Evolutionary conservation across 2,329 filamentous ascomycete species (phyloP), one percentile per base, ranked within the genome.

Genomic region (Sphaerulina populicola): DNA sequence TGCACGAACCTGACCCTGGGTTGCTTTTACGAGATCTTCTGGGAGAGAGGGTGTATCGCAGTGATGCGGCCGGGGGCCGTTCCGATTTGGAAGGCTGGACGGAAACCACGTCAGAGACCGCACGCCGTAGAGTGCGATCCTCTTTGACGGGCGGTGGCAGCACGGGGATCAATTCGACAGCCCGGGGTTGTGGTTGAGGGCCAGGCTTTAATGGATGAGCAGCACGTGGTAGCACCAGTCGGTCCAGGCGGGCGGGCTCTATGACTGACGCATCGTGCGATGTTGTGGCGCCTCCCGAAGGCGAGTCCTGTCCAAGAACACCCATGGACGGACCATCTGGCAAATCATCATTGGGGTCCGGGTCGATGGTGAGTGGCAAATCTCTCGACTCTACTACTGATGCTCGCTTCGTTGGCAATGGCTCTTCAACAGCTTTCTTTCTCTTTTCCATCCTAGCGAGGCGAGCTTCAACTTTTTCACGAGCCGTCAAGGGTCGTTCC

Each of bases 401-500:
- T 9, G 38, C 47, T 33, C 9, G 29, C 35, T 45, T 45, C 36
- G 30, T n/a, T 10, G n/a, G 31, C n/a, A 31, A 35, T 41, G 18
- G 21, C 30, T 48, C 48, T 43, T 53, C 47, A 21, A 40, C 50
- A 33, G 37, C 14, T 37, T 50, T 31, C 15, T 37, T 59, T 48
- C 62, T 65, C 49, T 60, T 52, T 1, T 59, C 57, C 15, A 67
- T 62, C 43, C 45, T 61, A 18, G 63, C 61, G 10, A 68, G 49
- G 10, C 66, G 59, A 44, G 61, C 63, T 42, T 64, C 52, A 1
- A 67, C 42, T 29, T 59, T 46, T 29, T 61, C 52, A 5, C 57
- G 52, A 38, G 64, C 58, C 38, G 56, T 54, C 14, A 52, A 60
- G 23, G 47, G 33, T 39, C 44, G 42, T 4, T 43, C 7, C 21